Base-by-base conservation (phyloP, 495 filamentous ascomycete genomes). In the Hapsidospora chrysogenum region DNA sequence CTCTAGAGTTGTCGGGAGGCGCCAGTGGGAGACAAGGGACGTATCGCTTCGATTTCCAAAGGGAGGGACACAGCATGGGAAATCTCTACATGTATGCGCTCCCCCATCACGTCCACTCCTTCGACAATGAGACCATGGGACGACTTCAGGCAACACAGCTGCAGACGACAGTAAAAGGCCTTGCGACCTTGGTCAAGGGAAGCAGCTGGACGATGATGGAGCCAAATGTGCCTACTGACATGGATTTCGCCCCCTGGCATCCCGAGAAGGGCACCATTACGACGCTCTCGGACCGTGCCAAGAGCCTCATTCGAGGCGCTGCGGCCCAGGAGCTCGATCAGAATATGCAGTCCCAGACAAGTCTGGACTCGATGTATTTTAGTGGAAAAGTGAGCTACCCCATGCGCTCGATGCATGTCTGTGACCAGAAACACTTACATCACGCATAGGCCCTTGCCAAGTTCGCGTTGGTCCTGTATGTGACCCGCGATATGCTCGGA, bases 351-450 rank as follows among this genome's bases (percentile, higher is more conserved):
- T 49, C 52, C 4, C 78, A 92, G 49, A 74, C 73, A 3, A 68
- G 89, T 40, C 63, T 85, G 21, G 68, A 92, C 50, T 92, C 80
- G 41, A 92, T 95, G 79, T 97, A 97, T 55, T 97, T 80, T 50
- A 78, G 78, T 42, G 87, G 87, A 42, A 97, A 97, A 63, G 74
- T 68, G 48, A 44, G 34, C 17, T 2, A 13, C 20, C 10, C 7
- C 10, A 5, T 17, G 2, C 23, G 11, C 22, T n/a, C 9, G 23
- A 21, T 13, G 8, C 3, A 21, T 27, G 10, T 4, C 31, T 28
- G 22, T 10, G 19, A n/a, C 23, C 1, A 10, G n/a, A 37, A 26
- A 14, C n/a, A n/a, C n/a, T n/a, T n/a, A n/a, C n/a, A n/a, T 36
- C 11, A 33, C 27, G 13, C 8, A 8, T 2, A 76, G 70, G 83